Base-by-base conservation (phyloP, 192 early-diverging fungal genomes). In the Podila minutissima region DNA sequence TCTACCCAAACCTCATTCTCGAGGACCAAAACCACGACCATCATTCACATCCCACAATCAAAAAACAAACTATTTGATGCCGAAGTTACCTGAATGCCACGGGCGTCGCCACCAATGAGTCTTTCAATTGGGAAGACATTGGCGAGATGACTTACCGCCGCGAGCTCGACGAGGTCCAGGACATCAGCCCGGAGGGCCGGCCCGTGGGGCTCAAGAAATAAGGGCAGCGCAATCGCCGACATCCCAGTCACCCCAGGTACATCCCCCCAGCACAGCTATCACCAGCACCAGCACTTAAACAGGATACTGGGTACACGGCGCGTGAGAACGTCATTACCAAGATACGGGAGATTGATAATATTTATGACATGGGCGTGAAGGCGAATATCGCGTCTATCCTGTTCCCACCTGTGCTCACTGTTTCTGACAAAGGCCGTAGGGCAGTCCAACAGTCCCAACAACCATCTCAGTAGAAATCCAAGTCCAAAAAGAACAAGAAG, bases 91-190 rank as follows among this genome's bases (percentile, higher is more conserved):
- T 89, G 51, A 68, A 82, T 24, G 73, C 72, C 3, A 72, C 74
- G 9, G 86, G 86, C 33, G 75, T 86, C 24, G 87, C 88, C 17
- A 83, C 88, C 2, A 89, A 89, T 55, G 88, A 89, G 51, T 74
- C 86, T 4, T 87, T 87, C 67, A 89, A 89, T 70, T 87, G 88
- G 88, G 86, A 87, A 51, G 70, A 82, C 19, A 59, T 89, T 26
- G 83, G 87, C n/a, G 88, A 89, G 69, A 74, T 81, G 37, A 79
- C 86, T 13, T 67, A 85, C 53, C 67, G 70, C 24, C 83, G 85
- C 0, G 86, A 87, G 24, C 61, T 89, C 12, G 76, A 72, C n/a
- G 76, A 79, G 46, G 31, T 72, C 13, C 48, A 26, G 1, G 66
- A 72, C 24, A 60, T 63, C 12, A 69, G 72, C 24, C 46, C 53